Conservation (phyloP, 2,329 filamentous ascomycete genomes). For the Botryotinia globosa region DNA sequence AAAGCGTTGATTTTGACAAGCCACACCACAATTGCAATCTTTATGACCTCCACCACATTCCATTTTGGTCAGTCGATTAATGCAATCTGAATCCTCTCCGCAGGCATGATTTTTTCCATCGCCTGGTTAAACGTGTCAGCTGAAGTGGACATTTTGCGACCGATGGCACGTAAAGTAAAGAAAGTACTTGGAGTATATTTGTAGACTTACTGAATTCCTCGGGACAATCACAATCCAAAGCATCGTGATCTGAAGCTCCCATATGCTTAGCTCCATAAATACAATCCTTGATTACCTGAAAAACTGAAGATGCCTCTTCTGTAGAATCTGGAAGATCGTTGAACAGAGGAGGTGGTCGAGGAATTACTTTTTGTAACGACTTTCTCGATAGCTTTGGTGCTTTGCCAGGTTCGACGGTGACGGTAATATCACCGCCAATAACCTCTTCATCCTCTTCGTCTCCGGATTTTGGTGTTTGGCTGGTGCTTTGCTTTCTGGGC, state of each 20-base stretch:
- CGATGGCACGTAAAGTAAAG: not conserved
- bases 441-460: constrained; percentile 45
- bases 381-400: constrained; percentile 72
- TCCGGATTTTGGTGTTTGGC: constrained; percentile 39
- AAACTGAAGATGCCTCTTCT: constrained; percentile 68
- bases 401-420: constrained; percentile 63
- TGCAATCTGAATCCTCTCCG: constrained; percentile 95
- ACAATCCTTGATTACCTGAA: constrained; percentile 80
- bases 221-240: constrained; percentile 90
- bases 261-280: constrained; percentile 89
- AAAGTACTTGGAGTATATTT: constrained; percentile 10
- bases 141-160: constrained; percentile 10
- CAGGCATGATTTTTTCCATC: constrained; percentile 76
- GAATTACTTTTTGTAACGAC: constrained; percentile 65
- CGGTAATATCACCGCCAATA: constrained; percentile 57
- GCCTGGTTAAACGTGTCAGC: constrained; percentile 45
- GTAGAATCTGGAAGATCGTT: constrained; percentile 75
- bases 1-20: constrained; percentile 93
- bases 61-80: constrained; percentile 97
- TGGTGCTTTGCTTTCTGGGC: constrained; percentile 28
- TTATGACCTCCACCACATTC: constrained; percentile 69
- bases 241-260: constrained; percentile 84
- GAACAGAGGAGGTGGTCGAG: constrained; percentile 65
- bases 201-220: constrained; percentile 88
- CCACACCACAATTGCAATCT: constrained; percentile 81